These are phyloP conservation scores for Agaricus sinodeliciosus DNA, from an alignment of 768 basidiomycete genomes.

Conservation along the genomic window DNA sequence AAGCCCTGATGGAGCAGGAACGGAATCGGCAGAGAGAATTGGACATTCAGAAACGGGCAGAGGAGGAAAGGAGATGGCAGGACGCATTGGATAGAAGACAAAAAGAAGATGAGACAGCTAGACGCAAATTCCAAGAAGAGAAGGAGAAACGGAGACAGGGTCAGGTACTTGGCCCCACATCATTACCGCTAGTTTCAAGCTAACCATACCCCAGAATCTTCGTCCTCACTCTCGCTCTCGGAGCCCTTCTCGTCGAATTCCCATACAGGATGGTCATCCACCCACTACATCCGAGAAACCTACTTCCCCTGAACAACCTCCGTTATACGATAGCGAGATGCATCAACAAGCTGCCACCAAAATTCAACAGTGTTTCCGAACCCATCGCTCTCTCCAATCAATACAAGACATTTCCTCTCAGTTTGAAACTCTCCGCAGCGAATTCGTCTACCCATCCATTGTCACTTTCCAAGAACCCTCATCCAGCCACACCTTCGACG, in stretches of 20 bases:
- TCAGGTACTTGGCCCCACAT: background rate
- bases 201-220: background rate
- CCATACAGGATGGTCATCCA: background rate
- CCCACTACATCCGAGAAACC: slow-evolving; percentile 8
- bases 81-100: slow-evolving; percentile 14
- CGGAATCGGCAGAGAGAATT: slow-evolving; percentile 16
- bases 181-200: background rate
- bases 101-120: slow-evolving; percentile 15
- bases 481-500: slow-evolving; percentile 15
- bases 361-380: slow-evolving; percentile 43
- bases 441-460: slow-evolving; percentile 36
- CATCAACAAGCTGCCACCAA: slow-evolving; percentile 36
- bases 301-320: slow-evolving; percentile 9
- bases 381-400: slow-evolving; percentile 31
- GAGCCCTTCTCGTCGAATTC: background rate
- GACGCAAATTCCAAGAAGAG: slow-evolving; percentile 15
- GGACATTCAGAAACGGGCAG: slow-evolving; percentile 13
- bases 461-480: slow-evolving; percentile 41
- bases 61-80: slow-evolving; percentile 14
- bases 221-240: background rate
- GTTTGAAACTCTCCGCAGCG: slow-evolving; percentile 35
- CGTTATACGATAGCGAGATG: slow-evolving; percentile 20
- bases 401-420: slow-evolving; percentile 33
- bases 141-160: slow-evolving; percentile 15
- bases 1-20: slow-evolving; percentile 18